A percentile compares a stretch with the other conserved stretches of the same genome.
Evolutionary conservation across 2,329 filamentous ascomycete species (phyloP).

Genomic region (Lachnellula subtilissima): DNA sequence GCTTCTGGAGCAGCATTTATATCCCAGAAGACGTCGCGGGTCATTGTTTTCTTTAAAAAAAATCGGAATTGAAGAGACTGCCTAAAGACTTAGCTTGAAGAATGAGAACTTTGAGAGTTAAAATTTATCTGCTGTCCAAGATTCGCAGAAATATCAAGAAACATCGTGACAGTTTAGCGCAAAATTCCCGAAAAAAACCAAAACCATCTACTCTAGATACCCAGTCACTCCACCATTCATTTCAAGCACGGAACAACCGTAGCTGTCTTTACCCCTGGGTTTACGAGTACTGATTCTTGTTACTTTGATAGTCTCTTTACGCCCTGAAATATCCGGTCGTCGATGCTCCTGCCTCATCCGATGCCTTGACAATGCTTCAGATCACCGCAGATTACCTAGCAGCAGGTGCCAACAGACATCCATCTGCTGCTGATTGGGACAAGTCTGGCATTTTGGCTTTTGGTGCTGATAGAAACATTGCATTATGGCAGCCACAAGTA

Average conservation of each 20-base stretch:
- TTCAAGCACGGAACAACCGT: too few species aligned
- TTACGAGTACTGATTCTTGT: too few species aligned
- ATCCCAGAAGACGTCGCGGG: too few species aligned
- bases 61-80: too few species aligned
- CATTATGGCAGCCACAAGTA: slow-evolving; percentile 79
- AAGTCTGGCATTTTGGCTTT: slow-evolving; percentile 71
- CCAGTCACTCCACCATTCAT: too few species aligned
- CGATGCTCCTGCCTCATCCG: not conserved
- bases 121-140: not conserved
- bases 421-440: slow-evolving; percentile 87
- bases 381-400: slow-evolving; percentile 35
- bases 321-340: not conserved
- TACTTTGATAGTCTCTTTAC: too few species aligned
- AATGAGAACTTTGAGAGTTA: not conserved
- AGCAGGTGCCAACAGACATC: slow-evolving; percentile 84
- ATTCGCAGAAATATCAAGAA: not conserved
- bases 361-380: slow-evolving; percentile 22
- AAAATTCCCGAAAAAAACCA: not conserved
- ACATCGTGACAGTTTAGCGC: slow-evolving; percentile 3
- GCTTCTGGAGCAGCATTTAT: not conserved
- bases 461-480: slow-evolving; percentile 83
- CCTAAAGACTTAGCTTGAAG: too few species aligned
- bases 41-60: too few species aligned
- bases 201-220: too few species aligned
- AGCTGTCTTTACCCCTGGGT: too few species aligned